These are phyloP conservation scores for Phalaenopsis equestris DNA, from an alignment of 106 monocot genomes.

Conservation along the genomic window DNA sequence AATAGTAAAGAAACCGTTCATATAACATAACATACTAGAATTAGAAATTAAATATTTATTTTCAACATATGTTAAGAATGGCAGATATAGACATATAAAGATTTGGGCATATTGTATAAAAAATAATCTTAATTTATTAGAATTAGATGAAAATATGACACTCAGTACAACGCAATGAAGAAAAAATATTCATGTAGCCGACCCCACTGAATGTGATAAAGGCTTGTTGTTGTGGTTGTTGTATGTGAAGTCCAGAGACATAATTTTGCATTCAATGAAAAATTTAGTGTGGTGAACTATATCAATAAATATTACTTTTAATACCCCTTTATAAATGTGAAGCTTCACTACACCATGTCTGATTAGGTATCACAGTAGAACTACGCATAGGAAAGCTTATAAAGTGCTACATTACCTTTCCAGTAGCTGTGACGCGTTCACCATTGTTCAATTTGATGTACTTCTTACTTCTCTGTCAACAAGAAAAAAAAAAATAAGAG, in stretches of 20 bases:
- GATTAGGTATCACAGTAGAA: neutral
- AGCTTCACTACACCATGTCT: neutral
- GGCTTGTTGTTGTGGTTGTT: too few species aligned
- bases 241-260: neutral
- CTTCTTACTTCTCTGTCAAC: conserved; percentile 72
- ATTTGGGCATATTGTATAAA: too few species aligned
- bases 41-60: too few species aligned
- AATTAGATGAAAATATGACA: too few species aligned
- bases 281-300: neutral
- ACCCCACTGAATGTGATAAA: too few species aligned
- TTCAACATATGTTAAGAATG: too few species aligned
- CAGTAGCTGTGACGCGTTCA: conserved; percentile 82
- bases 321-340: neutral
- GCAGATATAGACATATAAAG: too few species aligned
- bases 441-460: conserved; percentile 94
- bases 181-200: too few species aligned
- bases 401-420: conserved; percentile 61
- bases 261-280: neutral
- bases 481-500: conserved; percentile 11
- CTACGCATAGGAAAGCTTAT: neutral
- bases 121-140: too few species aligned
- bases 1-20: too few species aligned
- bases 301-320: neutral
- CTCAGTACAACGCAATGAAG: too few species aligned
- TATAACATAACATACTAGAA: too few species aligned